These are phyloP conservation scores for Ustilago shanxiensis DNA, from an alignment of 1,284 basidiomycete genomes.

Conservation along the genomic window DNA sequence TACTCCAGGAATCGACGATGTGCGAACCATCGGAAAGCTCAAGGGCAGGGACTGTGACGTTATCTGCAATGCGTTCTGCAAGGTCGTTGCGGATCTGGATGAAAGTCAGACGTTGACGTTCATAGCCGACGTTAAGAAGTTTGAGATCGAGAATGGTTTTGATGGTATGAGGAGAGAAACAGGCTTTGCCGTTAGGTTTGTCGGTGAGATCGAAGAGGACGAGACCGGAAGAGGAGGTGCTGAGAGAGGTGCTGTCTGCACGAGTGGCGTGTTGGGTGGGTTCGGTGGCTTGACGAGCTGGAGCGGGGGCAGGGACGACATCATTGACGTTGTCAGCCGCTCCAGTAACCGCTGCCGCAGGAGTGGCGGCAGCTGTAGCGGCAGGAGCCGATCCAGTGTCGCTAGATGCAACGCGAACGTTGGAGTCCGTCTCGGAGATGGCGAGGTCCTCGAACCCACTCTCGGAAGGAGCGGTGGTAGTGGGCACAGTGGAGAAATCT, in stretches of 20 bases:
- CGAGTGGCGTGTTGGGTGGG: slow-evolving; percentile 10
- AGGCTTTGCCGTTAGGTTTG: slow-evolving; percentile 24
- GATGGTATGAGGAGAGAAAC: slow-evolving; percentile 57
- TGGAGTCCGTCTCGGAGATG: slow-evolving; percentile 46
- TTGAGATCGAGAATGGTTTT: slow-evolving; percentile 61
- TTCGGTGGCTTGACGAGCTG: slow-evolving; percentile 26
- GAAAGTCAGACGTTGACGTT: slow-evolving; percentile 59
- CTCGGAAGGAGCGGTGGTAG: slow-evolving; percentile 44
- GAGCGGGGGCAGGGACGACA: slow-evolving; percentile 20
- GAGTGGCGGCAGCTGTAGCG: slow-evolving; percentile 5
- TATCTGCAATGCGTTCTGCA: slow-evolving; percentile 39
- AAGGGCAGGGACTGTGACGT: slow-evolving; percentile 60
- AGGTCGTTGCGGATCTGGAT: slow-evolving; percentile 59
- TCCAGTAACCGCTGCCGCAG: too few relatives aligned
- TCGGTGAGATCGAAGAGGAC: slow-evolving; percentile 61
- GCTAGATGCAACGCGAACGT: slow-evolving; percentile 25
- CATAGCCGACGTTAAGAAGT: slow-evolving; percentile 58
- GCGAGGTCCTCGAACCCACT: slow-evolving; percentile 35
- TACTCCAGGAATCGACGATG: slow-evolving; percentile 58
- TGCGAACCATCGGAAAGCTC: slow-evolving; percentile 56
- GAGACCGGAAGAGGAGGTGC: slow-evolving; percentile 37
- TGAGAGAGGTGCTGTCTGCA: slow-evolving; percentile 37
- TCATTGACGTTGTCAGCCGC: slow-evolving; percentile 13
- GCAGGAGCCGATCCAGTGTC: slow-evolving; percentile 8
- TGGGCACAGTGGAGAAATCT: slow-evolving; percentile 32